These are phyloP conservation scores for Naganishia cerealis DNA, from an alignment of 1,284 basidiomycete genomes.

Conservation along the genomic window DNA sequence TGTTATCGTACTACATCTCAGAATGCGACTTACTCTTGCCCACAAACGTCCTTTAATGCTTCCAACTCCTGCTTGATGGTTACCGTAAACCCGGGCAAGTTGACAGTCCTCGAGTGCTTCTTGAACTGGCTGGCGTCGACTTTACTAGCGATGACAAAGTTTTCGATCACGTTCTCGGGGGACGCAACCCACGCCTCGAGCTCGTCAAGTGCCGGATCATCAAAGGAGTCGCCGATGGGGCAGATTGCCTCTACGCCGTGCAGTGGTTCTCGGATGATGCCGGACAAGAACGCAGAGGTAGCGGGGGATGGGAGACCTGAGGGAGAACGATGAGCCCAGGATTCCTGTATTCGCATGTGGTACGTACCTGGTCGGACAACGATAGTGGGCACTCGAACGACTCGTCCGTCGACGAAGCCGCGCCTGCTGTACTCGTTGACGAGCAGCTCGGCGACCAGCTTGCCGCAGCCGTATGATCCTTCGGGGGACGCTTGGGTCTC, in stretches of 20 bases:
- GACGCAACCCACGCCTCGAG: constrained; percentile 62
- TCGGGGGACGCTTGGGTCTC: constrained; percentile 62
- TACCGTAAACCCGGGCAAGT: constrained; percentile 52
- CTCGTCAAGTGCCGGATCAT: constrained; percentile 50
- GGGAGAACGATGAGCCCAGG: not conserved
- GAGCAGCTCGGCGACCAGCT: constrained; percentile 63
- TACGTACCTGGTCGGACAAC: constrained; percentile 59
- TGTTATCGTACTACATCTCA: too few species aligned
- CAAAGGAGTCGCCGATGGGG: constrained; percentile 56
- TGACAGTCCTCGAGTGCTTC: constrained; percentile 58
- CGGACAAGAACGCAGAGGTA: constrained; percentile 64
- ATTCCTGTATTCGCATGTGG: not conserved
- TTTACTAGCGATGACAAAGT: constrained; percentile 61
- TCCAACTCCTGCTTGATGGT: constrained; percentile 51
- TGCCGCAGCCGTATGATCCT: constrained; percentile 63
- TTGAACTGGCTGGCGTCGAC: constrained; percentile 58
- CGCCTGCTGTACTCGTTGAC: constrained; percentile 64
- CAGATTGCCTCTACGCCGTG: constrained; percentile 60
- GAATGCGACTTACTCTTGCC: constrained; percentile 38
- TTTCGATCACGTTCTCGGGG: constrained; percentile 61
- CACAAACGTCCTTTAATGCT: constrained; percentile 48
- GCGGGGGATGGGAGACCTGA: constrained; percentile 60
- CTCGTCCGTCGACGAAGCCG: constrained; percentile 64
- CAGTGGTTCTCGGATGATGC: constrained; percentile 66
- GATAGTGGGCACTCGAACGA: constrained; percentile 65